phyloP scores from a whole-genome alignment of 345 rosid species.

The Camelina hispida region DNA sequence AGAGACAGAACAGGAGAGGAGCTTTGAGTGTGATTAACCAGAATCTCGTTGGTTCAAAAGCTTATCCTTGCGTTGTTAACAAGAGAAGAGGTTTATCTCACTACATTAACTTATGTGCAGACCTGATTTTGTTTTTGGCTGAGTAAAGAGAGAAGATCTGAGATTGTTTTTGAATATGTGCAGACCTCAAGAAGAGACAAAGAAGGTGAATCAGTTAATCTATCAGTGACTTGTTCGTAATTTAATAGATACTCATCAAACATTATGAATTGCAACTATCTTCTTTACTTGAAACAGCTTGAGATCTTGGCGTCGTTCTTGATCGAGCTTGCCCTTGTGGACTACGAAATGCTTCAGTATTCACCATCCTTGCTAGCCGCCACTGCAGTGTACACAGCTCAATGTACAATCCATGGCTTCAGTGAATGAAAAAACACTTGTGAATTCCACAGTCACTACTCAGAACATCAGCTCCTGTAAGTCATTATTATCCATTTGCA shows the following conservation, averaged over 20 bases:
- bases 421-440: conserved; percentile 81
- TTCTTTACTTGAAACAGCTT: conserved; percentile 30
- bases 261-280: neutral
- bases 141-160: too few relatives aligned
- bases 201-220: conserved; percentile 51
- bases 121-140: too few relatives aligned
- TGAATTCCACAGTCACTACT: conserved; percentile 71
- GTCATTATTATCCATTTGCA: conserved; percentile 19
- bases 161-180: too few relatives aligned
- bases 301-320: conserved; percentile 76
- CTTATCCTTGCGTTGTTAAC: too few relatives aligned
- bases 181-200: too few relatives aligned
- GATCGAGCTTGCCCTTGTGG: conserved; percentile 83
- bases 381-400: conserved; percentile 80
- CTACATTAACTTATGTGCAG: too few relatives aligned
- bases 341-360: conserved; percentile 80
- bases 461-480: conserved; percentile 77
- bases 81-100: too few relatives aligned
- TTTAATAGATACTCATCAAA: neutral
- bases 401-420: conserved; percentile 66
- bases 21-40: too few relatives aligned
- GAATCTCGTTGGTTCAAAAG: too few relatives aligned
- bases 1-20: too few relatives aligned
- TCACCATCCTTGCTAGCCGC: conserved; percentile 85
- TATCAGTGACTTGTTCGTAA: neutral